phyloP scores from a whole-genome alignment of 164 flowering plant species.

The Berberis thunbergii region DNA sequence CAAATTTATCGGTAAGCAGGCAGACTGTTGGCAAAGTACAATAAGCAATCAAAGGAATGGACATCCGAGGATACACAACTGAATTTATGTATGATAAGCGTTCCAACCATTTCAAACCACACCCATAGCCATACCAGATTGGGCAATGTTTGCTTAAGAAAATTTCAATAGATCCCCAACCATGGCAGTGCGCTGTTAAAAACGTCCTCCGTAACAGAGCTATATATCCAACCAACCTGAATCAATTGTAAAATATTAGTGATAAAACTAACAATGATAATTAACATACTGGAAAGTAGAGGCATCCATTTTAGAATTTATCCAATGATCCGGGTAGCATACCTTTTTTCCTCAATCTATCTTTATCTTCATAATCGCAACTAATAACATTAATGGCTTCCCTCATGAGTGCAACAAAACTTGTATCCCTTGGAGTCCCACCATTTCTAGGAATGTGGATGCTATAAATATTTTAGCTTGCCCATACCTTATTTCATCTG shows the following conservation, averaged over 20 bases:
- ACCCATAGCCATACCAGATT: constrained; percentile 70
- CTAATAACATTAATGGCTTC: constrained; percentile 79
- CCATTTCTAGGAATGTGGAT: constrained; percentile 54
- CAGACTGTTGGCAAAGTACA: constrained; percentile 74
- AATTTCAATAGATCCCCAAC: constrained; percentile 79
- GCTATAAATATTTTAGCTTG: constrained; percentile 57
- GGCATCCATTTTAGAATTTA: too few relatives aligned
- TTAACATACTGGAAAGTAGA: not conserved
- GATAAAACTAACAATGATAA: not conserved
- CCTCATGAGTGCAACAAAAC: constrained; percentile 43
- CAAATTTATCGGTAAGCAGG: constrained; percentile 66
- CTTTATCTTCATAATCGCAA: constrained; percentile 70
- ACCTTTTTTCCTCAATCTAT: constrained; percentile 82
- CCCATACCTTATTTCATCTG: constrained; percentile 59
- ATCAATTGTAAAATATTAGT: not conserved
- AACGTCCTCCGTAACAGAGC: constrained; percentile 72
- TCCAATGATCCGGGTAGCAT: too few relatives aligned
- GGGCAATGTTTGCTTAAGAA: constrained; percentile 70
- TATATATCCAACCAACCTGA: constrained; percentile 83
- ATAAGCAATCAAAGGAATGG: constrained; percentile 59
- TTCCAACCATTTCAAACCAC: constrained; percentile 56
- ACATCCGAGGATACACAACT: constrained; percentile 67
- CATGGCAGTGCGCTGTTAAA: constrained; percentile 75
- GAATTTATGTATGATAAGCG: constrained; percentile 65
- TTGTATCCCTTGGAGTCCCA: constrained; percentile 35